Evolutionary conservation across 306 rosid genomes (phyloP).

Genomic region (Abrus pulchellus): DNA sequence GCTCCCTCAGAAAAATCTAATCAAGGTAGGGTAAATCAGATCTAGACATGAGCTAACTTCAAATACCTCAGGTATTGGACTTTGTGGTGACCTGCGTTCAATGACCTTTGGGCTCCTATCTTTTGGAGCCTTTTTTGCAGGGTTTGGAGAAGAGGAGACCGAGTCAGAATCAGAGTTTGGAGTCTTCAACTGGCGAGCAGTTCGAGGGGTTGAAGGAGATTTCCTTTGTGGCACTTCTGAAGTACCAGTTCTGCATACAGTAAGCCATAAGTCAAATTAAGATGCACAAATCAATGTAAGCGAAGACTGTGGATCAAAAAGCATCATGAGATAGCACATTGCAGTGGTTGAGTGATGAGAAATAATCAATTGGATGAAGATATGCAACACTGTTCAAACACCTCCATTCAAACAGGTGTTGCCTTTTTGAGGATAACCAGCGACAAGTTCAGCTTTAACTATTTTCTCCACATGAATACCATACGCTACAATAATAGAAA

Average conservation of each 20-base stretch:
- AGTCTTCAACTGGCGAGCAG: slow-evolving; percentile 64
- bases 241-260: slow-evolving; percentile 59
- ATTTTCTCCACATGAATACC: background rate
- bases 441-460: background rate
- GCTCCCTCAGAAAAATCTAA: background rate
- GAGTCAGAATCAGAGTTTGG: slow-evolving; percentile 62
- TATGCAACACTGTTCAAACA: slow-evolving; percentile 26
- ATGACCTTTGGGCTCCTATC: slow-evolving; percentile 69
- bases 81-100: slow-evolving; percentile 68
- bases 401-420: slow-evolving; percentile 8
- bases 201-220: slow-evolving; percentile 72
- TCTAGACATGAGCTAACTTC: slow-evolving; percentile 4
- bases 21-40: background rate
- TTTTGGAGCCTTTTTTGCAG: slow-evolving; percentile 61
- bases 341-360: background rate
- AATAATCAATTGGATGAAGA: background rate
- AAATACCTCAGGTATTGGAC: slow-evolving; percentile 78
- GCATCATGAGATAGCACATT: background rate
- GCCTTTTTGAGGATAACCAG: background rate
- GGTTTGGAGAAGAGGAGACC: slow-evolving; percentile 61
- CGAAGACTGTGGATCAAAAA: background rate
- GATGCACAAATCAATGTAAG: background rate
- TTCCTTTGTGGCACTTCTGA: slow-evolving; percentile 73
- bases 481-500: background rate
- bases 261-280: slow-evolving; percentile 12